Percentiles rank a stretch among this genome's conserved stretches.
Evolutionary conservation across 441 rosid genomes (phyloP).

Genomic region (Pelargonium citronellum): DNA sequence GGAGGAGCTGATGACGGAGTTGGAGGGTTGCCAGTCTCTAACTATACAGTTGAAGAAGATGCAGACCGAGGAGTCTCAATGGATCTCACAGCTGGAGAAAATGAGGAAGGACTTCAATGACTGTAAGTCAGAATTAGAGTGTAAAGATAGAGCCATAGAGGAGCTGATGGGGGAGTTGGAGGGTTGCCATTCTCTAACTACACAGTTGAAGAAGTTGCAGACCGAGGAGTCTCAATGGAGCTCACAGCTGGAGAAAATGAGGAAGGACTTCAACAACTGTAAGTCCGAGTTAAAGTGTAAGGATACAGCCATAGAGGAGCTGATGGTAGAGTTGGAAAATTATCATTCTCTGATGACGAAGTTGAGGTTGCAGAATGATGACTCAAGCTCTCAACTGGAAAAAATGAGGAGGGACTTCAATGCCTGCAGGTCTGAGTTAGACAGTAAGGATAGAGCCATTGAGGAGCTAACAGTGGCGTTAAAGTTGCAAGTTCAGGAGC

Average conservation of each 20-base stretch:
- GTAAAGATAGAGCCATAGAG: constrained; percentile 39
- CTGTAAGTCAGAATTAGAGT: constrained; percentile 37
- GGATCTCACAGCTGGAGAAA: constrained; percentile 51
- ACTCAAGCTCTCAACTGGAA: constrained; percentile 37
- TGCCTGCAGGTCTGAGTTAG: constrained; percentile 37
- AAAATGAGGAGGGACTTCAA: constrained; percentile 45
- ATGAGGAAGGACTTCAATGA: constrained; percentile 39
- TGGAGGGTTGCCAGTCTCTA: constrained; percentile 41
- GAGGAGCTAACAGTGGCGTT: constrained; percentile 46
- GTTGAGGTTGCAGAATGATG: constrained; percentile 40
- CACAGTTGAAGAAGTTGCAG: constrained; percentile 41
- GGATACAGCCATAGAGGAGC: constrained; percentile 36
- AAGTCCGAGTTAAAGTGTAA: constrained; percentile 42
- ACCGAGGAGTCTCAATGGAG: constrained; percentile 61
- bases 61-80: constrained; percentile 45
- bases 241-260: constrained; percentile 44
- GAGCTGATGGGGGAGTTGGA: constrained; percentile 49
- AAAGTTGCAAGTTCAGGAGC: constrained; percentile 47
- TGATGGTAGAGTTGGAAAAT: constrained; percentile 46
- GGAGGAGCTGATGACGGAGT: constrained; percentile 43
- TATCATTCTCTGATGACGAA: constrained; percentile 39
- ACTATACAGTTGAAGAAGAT: constrained; percentile 41
- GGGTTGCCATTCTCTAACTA: constrained; percentile 29
- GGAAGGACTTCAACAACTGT: constrained; percentile 34
- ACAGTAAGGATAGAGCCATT: constrained; percentile 37